These are phyloP conservation scores for Candida xiaguanensis DNA, from an alignment of 805 yeast species.

Conservation along the genomic window DNA sequence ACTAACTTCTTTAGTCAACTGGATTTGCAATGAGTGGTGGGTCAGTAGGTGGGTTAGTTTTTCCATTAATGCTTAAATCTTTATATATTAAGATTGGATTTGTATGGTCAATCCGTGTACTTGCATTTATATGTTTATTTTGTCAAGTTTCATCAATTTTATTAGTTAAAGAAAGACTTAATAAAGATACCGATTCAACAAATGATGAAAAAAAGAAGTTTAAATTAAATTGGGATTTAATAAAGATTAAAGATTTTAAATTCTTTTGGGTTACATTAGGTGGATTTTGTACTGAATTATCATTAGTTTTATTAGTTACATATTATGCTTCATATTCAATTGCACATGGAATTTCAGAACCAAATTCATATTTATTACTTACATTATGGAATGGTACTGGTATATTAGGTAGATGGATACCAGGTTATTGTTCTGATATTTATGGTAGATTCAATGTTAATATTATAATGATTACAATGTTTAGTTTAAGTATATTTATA, in stretches of 20 bases:
- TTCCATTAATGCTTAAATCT: slow-evolving; percentile 52
- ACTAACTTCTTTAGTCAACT: slow-evolving; percentile 23
- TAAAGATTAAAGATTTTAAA: slow-evolving; percentile 15
- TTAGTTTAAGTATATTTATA: slow-evolving; percentile 21
- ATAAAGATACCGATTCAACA: neutral
- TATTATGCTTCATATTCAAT: slow-evolving; percentile 33
- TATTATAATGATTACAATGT: slow-evolving; percentile 26
- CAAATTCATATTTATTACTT: slow-evolving; percentile 23
- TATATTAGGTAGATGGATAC: slow-evolving; percentile 28
- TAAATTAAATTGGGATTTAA: slow-evolving; percentile 4
- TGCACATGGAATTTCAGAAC: slow-evolving; percentile 27
- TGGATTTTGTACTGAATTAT: slow-evolving; percentile 27
- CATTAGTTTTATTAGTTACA: slow-evolving; percentile 26
- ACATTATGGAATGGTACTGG: slow-evolving; percentile 30
- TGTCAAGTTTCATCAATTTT: slow-evolving; percentile 20
- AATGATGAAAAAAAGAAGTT: neutral
- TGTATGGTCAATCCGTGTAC: slow-evolving; percentile 54
- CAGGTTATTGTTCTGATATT: slow-evolving; percentile 25
- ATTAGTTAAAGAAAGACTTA: slow-evolving; percentile 27
- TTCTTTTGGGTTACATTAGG: slow-evolving; percentile 26
- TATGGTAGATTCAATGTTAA: slow-evolving; percentile 30
- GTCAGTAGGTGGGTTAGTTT: slow-evolving; percentile 60
- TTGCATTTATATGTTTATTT: slow-evolving; percentile 32
- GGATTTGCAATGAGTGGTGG: slow-evolving; percentile 68
- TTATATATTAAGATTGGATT: slow-evolving; percentile 48